Percentiles rank a stretch among this genome's conserved stretches.
Conservation (phyloP, 2,329 filamentous ascomycete genomes). For the Apiospora marii region DNA sequence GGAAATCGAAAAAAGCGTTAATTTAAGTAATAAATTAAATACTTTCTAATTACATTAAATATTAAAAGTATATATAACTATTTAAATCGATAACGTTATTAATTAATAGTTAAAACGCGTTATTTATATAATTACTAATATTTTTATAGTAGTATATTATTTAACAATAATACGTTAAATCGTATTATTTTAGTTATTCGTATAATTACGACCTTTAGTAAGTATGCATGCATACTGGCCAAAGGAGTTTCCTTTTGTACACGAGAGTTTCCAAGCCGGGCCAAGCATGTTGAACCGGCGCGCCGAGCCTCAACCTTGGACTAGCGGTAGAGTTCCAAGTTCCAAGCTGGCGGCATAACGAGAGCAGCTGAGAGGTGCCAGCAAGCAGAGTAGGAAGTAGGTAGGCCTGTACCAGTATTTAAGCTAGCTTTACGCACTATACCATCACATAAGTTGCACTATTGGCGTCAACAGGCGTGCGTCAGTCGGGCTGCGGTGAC, state of each 20-base stretch:
- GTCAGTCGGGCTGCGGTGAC: background rate
- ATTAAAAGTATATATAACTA: too few species aligned
- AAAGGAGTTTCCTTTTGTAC: background rate
- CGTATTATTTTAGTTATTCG: too few species aligned
- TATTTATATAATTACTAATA: background rate
- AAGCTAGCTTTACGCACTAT: conserved; percentile 1
- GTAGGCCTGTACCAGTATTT: background rate
- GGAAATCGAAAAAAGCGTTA: too few species aligned
- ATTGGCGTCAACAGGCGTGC: conserved; percentile 14
- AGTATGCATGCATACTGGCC: background rate
- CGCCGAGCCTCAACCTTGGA: conserved; percentile 15
- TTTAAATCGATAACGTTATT: too few species aligned
- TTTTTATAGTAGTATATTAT: too few species aligned
- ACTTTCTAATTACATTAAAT: too few species aligned
- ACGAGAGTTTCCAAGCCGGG: background rate
- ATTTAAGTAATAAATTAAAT: too few species aligned
- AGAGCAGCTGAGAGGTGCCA: background rate
- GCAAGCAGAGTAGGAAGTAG: background rate
- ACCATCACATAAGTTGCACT: conserved; percentile 2
- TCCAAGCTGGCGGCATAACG: background rate
- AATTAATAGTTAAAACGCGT: too few species aligned
- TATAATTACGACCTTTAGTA: too few species aligned
- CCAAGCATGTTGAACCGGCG: background rate
- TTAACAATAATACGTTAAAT: too few species aligned
- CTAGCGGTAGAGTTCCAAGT: conserved; percentile 10